Base-by-base conservation (phyloP, 106 monocot genomes). In the Cymbidium sinense region DNA sequence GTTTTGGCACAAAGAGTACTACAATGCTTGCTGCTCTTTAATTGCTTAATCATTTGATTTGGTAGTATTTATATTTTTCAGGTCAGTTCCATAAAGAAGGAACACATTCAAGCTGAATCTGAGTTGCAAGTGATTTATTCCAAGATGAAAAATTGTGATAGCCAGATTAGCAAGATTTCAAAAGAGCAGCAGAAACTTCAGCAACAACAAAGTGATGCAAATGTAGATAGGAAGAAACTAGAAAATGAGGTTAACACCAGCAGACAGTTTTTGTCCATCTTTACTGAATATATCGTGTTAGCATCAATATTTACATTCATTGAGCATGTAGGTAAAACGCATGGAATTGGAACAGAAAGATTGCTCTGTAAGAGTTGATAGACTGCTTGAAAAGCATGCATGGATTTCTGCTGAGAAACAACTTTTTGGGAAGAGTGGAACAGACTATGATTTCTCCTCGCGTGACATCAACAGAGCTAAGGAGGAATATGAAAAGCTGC, bases 351-450 rank as follows among this genome's bases (percentile, higher is more conserved):
- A 99, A 76, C 92, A 95, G 74, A 92, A 88, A 78, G 90, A 90
- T 54, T 88, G 84, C 82, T 92, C 92, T 34, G 83, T 78, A 4
- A 92, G 82, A 50, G 99, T 99, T 21, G 89, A 95, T 75, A 93
- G 85, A 69, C 79, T 99, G 75, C 81, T 95, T 71, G 87, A 95
- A 80, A 95, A 91, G 62, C 86, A 99, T 83, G 86, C 88, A 37
- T 99, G 99, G 99, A 99, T 99, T 77, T 70, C 84, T 41, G 67
- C 94, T 76, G 99, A 99, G 75, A 99, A 93, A 79, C 94, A 92
- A 47, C 74, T 91, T 28, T 99, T 99, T 89, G 99, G 99, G 43
- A 92, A 88, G 83, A 82, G 75, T 79, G 92, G 90, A 70, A 95
- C 95, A 17, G 99, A 95, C 72, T 99, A 95, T 85, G 99, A 99